Conservation (phyloP, 441 rosid genomes). For the Jatropha podagrica region DNA sequence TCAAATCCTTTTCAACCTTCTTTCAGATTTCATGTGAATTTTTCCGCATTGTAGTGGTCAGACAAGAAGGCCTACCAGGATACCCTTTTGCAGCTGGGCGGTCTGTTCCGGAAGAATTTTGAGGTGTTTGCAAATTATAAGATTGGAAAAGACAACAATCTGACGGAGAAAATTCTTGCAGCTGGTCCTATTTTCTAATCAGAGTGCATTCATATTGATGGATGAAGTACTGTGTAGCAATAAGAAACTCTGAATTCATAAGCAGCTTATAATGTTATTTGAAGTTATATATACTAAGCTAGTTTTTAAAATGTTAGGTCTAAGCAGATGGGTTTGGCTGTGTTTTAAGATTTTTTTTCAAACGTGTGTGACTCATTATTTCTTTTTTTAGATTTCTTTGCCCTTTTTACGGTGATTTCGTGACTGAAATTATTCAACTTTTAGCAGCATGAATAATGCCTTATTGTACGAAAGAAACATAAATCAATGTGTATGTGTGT, state of each 20-base stretch:
- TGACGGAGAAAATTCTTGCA: conserved; percentile 72
- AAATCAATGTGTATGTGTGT: too few species aligned
- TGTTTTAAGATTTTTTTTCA: background rate
- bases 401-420: too few species aligned
- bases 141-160: conserved; percentile 69
- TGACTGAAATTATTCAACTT: too few species aligned
- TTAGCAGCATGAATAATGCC: too few species aligned
- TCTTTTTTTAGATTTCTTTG: background rate
- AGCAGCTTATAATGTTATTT: background rate
- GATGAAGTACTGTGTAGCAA: background rate
- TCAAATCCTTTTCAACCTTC: background rate
- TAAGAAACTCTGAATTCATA: background rate
- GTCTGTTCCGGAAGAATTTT: conserved; percentile 76
- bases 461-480: too few species aligned
- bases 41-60: conserved; percentile 49
- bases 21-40: background rate
- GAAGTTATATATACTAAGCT: background rate
- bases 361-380: background rate
- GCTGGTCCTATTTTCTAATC: conserved; percentile 66
- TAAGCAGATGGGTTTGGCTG: background rate
- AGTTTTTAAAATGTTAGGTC: background rate
- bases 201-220: background rate
- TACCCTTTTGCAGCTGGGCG: conserved; percentile 68
- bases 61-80: conserved; percentile 72
- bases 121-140: conserved; percentile 61